Evolutionary conservation across 2,329 filamentous ascomycete species (phyloP), one percentile per base, ranked within the genome.

Genomic region (Aspergillus sp.): DNA sequence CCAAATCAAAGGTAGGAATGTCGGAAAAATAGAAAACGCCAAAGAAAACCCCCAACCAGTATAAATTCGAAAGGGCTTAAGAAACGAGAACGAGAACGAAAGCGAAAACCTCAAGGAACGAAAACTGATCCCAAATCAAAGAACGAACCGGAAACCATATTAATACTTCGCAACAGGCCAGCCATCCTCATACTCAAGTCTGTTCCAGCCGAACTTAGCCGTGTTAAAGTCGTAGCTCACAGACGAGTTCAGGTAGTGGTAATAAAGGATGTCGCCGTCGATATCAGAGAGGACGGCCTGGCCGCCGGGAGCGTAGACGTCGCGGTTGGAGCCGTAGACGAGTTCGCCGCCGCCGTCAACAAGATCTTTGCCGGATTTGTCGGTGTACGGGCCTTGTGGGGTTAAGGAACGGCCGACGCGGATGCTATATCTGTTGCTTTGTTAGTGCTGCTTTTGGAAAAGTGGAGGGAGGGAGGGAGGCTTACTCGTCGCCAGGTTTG

Each of bases 281-380:
- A 52, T 55, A 50, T 83, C 80, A 1, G 69, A 67, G 52, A 78
- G 76, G 1, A 85, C 73, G 15, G 78, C 80, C 58, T 86, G 82
- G 1, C 82, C 82, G 41, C 83, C 84, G 7, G 83, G 83, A 13
- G 79, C 83, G 56, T 85, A 86, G 0, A 84, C 74, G 22, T 70
- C 76, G 9, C 67, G 77, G 51, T 86, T 82, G 3, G 74, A 78
- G 47, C 75, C 74, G 1, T 86, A 74, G 1, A 87, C 74, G 1
- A 78, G 68, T 0, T 77, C 81, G 0, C 84, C 84, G 7, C 83
- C 83, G 41, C 77, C 77, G 2, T 73, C 57, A 1, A 70, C 73
- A 50, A 83, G 83, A 43, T 63, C 68, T 2, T 78, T 79, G 38
- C 63, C 66, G 48, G 74, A 62, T 58, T 85, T 82, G 38, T 76